Evolutionary conservation across 2,329 filamentous ascomycete genomes (phyloP), one percentile per base, ranked within the genome.

Genomic region (Aspergillus hortae): DNA sequence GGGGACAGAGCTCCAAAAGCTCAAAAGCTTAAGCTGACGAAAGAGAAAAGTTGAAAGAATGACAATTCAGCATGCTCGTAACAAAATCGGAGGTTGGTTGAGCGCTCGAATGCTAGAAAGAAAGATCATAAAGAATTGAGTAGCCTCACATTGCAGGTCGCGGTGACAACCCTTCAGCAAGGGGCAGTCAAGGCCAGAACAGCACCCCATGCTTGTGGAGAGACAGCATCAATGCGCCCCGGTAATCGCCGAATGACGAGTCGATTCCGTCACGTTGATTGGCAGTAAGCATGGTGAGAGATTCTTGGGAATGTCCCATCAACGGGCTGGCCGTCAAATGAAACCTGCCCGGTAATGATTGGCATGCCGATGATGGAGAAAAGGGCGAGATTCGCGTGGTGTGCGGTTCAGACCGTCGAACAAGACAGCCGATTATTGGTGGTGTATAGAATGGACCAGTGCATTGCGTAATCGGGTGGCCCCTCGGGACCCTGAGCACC

Each of bases 391-490:
- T 21, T 42, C 42, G 47, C 36, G 47, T 53, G 51, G 51, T 48
- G 27, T 53, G 44, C 38, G 23, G 30, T 45, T 36, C 15, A 46
- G 41, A 35, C 51, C 46, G 32, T n/a, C 43, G 48, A 30, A 46
- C 46, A 43, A 33, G 44, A 41, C 32, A 48, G 50, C 27, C 47
- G 47, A 40, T 33, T 33, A 46, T 42, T 27, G 40, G 36, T 32
- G 17, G 46, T 32, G 44, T 44, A 55, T 52, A 51, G 46, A 45
- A 49, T 43, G 46, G 52, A 57, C 55, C 48, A 38, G 46, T 44
- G 32, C 51, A 52, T 61, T 61, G 58, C 57, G 59, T 61, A 61
- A 61, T 49, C 57, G 19, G 46, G 59, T 60, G 57, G 59, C 54
- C 56, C 56, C 54, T 52, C 30, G 23, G 49, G 51, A 50, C 51